Base-by-base conservation (phyloP, 805 yeast genomes). In the Sugiyamaella smithiae region DNA sequence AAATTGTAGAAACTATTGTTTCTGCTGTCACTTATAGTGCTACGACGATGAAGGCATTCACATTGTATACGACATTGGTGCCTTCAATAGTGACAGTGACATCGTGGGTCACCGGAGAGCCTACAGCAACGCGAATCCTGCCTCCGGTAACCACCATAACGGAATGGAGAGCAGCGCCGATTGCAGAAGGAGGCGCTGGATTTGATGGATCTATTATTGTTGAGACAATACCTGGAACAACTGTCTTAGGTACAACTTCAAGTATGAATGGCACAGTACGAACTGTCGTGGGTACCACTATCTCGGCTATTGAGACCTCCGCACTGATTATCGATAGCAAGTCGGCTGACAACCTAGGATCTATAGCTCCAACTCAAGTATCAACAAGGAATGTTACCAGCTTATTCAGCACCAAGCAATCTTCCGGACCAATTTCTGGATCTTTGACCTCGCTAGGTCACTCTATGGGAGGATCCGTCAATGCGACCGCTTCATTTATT, bases 141-240 rank as follows among this genome's bases (percentile, higher is more conserved):
- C 49, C 49, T 12, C 24, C 35, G 12, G 43, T 46, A 31, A 26
- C 50, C 3, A 46, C 50, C n/a, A 17, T 28, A n/a, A 26, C 50
- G 12, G 35, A 40, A 16, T 25, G 22, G 43, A 20, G 25, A 24
- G 50, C 37, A 7, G 25, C 41, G 11, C 50, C 50, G 7, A 40
- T 17, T 14, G 37, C 43, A 40, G 36, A 49, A 48, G 29, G 53
- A 50, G 23, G 48, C 52, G 35, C 49, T 49, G 32, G 28, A 24
- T 49, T 56, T 48, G 26, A 23, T 47, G 22, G 48, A 43, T 43
- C 43, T 7, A 36, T 38, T 2, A 32, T 48, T 5, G 33, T 32
- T 9, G 45, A 22, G 25, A 45, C 48, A 16, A 32, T 40, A 14
- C 58, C 59, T 1, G 59, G 53, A 4, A 45, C 55, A 4, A 57